phyloP scores from a whole-genome alignment of 2,329 filamentous ascomycete species.

The Geoglossum cookeanum region DNA sequence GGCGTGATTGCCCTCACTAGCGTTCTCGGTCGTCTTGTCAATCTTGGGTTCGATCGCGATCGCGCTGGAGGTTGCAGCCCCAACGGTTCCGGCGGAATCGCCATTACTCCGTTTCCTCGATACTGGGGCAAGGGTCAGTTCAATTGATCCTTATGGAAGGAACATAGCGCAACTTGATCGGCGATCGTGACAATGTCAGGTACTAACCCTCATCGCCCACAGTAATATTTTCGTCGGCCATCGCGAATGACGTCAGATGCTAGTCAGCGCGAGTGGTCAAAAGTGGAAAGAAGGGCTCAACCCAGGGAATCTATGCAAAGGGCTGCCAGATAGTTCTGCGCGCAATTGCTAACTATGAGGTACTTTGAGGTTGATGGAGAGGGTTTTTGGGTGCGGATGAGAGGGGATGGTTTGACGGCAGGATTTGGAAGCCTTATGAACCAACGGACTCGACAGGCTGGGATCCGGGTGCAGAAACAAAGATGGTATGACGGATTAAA shows the following conservation, averaged over 20 bases:
- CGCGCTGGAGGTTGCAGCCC: slow-evolving; percentile 37
- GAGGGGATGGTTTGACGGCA: not conserved
- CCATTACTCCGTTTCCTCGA: slow-evolving; percentile 42
- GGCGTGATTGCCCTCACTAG: slow-evolving; percentile 39
- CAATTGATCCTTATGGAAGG: not conserved
- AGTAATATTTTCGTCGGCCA: slow-evolving; percentile 29
- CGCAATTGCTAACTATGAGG: not conserved
- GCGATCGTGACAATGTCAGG: not conserved
- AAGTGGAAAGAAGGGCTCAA: not conserved
- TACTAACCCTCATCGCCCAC: slow-evolving; percentile 30
- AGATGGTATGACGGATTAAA: not conserved
- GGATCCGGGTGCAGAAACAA: not conserved
- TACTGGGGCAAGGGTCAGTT: slow-evolving; percentile 24
- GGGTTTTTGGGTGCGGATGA: not conserved
- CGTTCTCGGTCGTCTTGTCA: slow-evolving; percentile 45
- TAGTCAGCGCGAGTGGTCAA: not conserved
- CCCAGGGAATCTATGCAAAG: not conserved
- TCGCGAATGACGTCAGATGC: slow-evolving; percentile 12
- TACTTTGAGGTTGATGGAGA: not conserved
- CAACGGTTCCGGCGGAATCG: slow-evolving; percentile 36
- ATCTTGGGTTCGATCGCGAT: slow-evolving; percentile 39
- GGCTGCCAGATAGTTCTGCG: not conserved
- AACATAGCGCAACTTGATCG: slow-evolving; percentile 3
- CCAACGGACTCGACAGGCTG: not conserved
- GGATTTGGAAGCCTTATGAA: not conserved